A percentile compares a stretch with the other conserved stretches of the same genome.
These are phyloP conservation scores for Suillus discolor DNA, from an alignment of 768 basidiomycete species.

Conservation along the genomic window DNA sequence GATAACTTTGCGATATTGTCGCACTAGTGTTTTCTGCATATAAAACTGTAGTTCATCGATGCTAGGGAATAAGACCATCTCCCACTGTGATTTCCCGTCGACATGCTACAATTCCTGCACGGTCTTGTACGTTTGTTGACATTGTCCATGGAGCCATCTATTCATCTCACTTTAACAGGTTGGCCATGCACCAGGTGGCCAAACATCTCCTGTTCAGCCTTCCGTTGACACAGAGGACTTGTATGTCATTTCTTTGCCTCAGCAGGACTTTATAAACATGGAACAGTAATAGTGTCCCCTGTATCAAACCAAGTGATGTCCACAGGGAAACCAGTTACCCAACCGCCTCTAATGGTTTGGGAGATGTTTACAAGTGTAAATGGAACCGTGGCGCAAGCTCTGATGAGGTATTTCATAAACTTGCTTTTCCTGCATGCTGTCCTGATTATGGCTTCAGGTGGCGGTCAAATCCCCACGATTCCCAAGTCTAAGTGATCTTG, in stretches of 20 bases:
- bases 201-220: not conserved
- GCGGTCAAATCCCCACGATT: constrained; percentile 12
- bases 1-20: not conserved
- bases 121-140: not conserved
- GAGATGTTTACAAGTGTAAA: constrained; percentile 43
- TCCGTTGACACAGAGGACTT: not conserved
- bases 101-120: not conserved
- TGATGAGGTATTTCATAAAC: not conserved
- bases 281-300: not conserved
- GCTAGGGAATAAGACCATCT: not conserved
- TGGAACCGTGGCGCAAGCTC: not conserved
- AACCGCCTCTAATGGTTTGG: constrained; percentile 37
- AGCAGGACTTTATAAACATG: not conserved
- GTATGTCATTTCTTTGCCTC: not conserved
- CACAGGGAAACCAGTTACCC: not conserved
- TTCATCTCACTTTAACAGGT: not conserved
- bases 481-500: not conserved
- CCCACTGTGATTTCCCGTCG: not conserved
- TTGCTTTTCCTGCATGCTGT: not conserved
- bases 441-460: constrained; percentile 3
- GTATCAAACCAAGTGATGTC: not conserved
- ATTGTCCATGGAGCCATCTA: not conserved
- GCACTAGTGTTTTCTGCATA: not conserved
- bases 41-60: not conserved
- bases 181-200: not conserved